Conservation (phyloP, 1,284 basidiomycete species). For the Rhizoctonia solani region DNA sequence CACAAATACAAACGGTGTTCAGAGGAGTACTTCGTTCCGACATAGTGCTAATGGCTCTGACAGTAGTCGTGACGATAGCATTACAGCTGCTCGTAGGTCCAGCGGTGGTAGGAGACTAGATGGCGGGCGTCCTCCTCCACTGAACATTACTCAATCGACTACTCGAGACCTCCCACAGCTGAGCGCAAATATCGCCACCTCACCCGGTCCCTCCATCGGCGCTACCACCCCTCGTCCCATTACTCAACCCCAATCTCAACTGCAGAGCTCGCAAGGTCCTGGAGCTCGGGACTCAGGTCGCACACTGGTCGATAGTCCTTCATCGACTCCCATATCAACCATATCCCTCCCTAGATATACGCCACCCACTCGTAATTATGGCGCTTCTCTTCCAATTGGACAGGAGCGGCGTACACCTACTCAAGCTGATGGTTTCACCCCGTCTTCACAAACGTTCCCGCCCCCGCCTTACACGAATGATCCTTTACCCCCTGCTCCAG, state of each 20-base stretch:
- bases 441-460: conserved; percentile 44
- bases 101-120: conserved; percentile 27
- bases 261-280: neutral
- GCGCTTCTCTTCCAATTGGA: conserved; percentile 19
- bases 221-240: conserved; percentile 3
- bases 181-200: conserved; percentile 20
- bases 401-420: conserved; percentile 61
- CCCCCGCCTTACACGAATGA: conserved; percentile 56
- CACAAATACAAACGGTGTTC: neutral
- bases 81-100: conserved; percentile 21
- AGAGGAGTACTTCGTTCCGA: conserved; percentile 4
- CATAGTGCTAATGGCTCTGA: neutral
- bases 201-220: conserved; percentile 20
- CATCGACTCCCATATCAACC: conserved; percentile 37
- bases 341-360: conserved; percentile 37
- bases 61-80: conserved; percentile 6
- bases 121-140: conserved; percentile 38
- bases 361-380: conserved; percentile 14
- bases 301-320: conserved; percentile 27
- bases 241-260: conserved; percentile 5
- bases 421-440: conserved; percentile 40
- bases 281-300: conserved; percentile 3
- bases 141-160: conserved; percentile 37
- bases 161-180: conserved; percentile 38
- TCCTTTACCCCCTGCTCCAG: conserved; percentile 57